These are phyloP conservation scores for Psilocybe subaeruginosa DNA, from an alignment of 768 basidiomycete genomes.

Conservation along the genomic window DNA sequence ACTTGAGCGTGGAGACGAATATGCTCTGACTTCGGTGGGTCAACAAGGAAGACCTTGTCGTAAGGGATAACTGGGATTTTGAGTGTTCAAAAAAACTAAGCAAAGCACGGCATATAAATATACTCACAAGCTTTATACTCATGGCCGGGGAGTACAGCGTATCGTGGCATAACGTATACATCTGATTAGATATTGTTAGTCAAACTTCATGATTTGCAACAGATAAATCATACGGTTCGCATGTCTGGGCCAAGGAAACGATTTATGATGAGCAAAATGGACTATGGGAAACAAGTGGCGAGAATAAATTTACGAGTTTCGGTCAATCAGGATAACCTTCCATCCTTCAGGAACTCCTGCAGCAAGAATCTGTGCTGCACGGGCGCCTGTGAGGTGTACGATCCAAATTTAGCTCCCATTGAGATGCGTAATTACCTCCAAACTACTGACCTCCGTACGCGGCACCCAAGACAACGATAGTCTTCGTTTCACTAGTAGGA, in stretches of 20 bases:
- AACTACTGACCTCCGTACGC: conserved; percentile 52
- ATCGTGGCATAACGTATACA: conserved; percentile 61
- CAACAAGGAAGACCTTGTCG: conserved; percentile 44
- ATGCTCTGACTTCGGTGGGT: conserved; percentile 26
- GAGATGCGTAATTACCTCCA: neutral
- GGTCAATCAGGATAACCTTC: conserved; percentile 60
- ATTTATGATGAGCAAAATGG: neutral
- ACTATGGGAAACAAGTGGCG: neutral
- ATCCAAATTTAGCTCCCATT: conserved; percentile 4
- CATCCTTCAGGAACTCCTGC: conserved; percentile 51
- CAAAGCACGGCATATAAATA: neutral
- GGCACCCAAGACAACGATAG: conserved; percentile 57
- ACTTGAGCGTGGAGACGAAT: conserved; percentile 49
- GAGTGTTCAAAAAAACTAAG: neutral
- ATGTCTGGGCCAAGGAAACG: conserved; percentile 34
- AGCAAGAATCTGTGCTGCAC: conserved; percentile 52
- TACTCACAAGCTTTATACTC: conserved; percentile 67
- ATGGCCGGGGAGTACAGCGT: conserved; percentile 59
- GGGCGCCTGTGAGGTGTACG: conserved; percentile 37
- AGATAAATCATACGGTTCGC: conserved; percentile 41
- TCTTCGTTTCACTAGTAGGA: conserved; percentile 28
- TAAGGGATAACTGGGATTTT: conserved; percentile 52
- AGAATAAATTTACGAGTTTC: conserved; percentile 51
- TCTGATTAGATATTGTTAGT: conserved; percentile 28
- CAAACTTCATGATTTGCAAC: neutral